phyloP scores from a whole-genome alignment of 441 rosid genomes.

The Biscutella laevigata region DNA sequence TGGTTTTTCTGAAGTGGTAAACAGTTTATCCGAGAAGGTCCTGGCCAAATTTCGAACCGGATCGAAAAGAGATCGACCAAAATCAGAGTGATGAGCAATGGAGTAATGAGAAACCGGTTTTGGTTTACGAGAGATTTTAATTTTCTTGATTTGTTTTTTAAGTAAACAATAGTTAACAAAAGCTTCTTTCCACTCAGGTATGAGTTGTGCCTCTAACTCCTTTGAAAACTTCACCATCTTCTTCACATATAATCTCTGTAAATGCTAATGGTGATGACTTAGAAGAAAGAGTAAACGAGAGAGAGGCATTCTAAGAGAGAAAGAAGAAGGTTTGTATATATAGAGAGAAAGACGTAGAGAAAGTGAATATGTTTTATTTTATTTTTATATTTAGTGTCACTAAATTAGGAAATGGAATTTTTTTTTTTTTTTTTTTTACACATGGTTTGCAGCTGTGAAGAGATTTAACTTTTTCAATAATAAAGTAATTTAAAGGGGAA shows the following conservation, averaged over 20 bases:
- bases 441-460: constrained; percentile 24
- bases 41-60: constrained; percentile 36
- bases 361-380: constrained; percentile 13
- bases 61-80: constrained; percentile 46
- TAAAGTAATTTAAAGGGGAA: constrained; percentile 6
- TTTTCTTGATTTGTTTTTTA: constrained; percentile 75
- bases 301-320: constrained; percentile 22
- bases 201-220: constrained; percentile 88
- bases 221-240: constrained; percentile 94
- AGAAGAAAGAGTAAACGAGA: not conserved
- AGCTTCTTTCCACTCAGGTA: constrained; percentile 96
- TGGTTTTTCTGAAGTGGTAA: constrained; percentile 15
- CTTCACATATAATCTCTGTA: constrained; percentile 8
- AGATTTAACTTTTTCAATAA: constrained; percentile 14
- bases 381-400: constrained; percentile 2
- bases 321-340: constrained; percentile 23
- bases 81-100: constrained; percentile 22
- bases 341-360: constrained; percentile 35
- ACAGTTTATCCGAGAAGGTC: constrained; percentile 23
- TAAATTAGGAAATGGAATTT: constrained; percentile 5
- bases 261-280: not conserved
- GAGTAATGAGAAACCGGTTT: constrained; percentile 29
- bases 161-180: constrained; percentile 84
- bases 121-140: constrained; percentile 46
- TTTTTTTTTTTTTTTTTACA: constrained; percentile 17